Percentiles rank a stretch among this genome's conserved stretches.
Evolutionary conservation across 306 rosid genomes (phyloP).

Genomic region (Prosopis cineraria): DNA sequence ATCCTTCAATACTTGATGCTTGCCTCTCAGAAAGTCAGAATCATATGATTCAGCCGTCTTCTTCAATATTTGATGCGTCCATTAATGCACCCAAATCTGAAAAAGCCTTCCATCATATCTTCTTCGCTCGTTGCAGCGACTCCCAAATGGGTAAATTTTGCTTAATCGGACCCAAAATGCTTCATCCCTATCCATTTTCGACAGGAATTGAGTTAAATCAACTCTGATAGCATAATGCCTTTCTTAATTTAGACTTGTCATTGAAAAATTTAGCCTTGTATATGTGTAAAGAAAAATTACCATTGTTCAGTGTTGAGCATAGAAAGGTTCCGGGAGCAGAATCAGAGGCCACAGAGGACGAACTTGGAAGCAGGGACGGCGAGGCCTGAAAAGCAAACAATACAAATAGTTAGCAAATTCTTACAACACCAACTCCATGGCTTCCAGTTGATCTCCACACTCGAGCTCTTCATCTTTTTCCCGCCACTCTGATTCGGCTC

Average conservation of each 20-base stretch:
- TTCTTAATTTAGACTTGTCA: neutral
- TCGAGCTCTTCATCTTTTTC: conserved; percentile 86
- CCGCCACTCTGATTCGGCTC: conserved; percentile 60
- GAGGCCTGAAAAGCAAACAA: conserved; percentile 69
- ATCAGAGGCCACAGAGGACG: conserved; percentile 63
- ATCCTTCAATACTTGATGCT: neutral
- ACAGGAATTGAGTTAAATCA: neutral
- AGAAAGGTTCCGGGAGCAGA: neutral
- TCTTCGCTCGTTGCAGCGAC: neutral
- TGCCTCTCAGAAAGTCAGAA: neutral
- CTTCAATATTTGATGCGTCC: neutral
- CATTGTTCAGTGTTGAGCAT: neutral
- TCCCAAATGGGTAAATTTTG: neutral
- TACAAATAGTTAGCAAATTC: conserved; percentile 52
- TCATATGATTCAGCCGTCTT: neutral
- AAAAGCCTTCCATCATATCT: neutral
- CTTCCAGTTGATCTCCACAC: conserved; percentile 87
- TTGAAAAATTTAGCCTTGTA: neutral
- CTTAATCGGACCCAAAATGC: conserved; percentile 60
- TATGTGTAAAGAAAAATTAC: neutral
- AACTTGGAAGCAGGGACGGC: conserved; percentile 66
- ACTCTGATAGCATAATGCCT: neutral
- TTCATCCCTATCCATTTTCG: conserved; percentile 42
- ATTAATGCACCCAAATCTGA: neutral
- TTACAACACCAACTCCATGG: conserved; percentile 57